A percentile compares a stretch with the other conserved stretches of the same genome.
Conservation (phyloP, 768 basidiomycete species). For the Russula griseocarnosa region DNA sequence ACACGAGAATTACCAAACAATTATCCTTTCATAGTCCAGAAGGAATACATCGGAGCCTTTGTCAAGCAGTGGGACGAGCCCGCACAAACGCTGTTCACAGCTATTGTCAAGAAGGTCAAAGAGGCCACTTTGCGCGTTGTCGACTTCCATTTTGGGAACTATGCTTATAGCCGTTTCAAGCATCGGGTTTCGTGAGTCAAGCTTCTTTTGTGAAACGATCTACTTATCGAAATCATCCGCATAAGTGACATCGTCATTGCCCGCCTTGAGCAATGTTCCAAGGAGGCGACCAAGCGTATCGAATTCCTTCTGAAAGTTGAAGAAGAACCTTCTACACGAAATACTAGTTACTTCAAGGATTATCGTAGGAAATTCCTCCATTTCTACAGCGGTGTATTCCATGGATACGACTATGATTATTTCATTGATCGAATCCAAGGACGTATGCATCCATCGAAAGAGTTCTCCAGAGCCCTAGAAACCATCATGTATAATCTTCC, state of each 20-base stretch:
- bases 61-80: slow-evolving; percentile 50
- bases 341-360: slow-evolving; percentile 9
- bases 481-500: slow-evolving; percentile 29
- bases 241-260: not conserved
- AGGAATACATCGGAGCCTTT: slow-evolving; percentile 45
- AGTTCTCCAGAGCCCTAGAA: not conserved
- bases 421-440: not conserved
- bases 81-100: slow-evolving; percentile 42
- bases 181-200: slow-evolving; percentile 45
- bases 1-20: slow-evolving; percentile 68
- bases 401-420: not conserved
- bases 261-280: not conserved
- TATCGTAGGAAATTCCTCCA: slow-evolving; percentile 15
- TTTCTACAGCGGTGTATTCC: slow-evolving; percentile 2
- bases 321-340: not conserved
- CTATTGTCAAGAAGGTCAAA: slow-evolving; percentile 38
- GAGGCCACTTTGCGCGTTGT: slow-evolving; percentile 44
- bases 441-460: not conserved
- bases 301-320: not conserved
- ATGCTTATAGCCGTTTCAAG: slow-evolving; percentile 51
- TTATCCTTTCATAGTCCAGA: slow-evolving; percentile 60
- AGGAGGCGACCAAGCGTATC: slow-evolving; percentile 4
- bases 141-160: slow-evolving; percentile 45
- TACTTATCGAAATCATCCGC: not conserved
- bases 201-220: not conserved